These are phyloP conservation scores for Astragalus membranaceus DNA, from an alignment of 306 rosid species.

Conservation along the genomic window DNA sequence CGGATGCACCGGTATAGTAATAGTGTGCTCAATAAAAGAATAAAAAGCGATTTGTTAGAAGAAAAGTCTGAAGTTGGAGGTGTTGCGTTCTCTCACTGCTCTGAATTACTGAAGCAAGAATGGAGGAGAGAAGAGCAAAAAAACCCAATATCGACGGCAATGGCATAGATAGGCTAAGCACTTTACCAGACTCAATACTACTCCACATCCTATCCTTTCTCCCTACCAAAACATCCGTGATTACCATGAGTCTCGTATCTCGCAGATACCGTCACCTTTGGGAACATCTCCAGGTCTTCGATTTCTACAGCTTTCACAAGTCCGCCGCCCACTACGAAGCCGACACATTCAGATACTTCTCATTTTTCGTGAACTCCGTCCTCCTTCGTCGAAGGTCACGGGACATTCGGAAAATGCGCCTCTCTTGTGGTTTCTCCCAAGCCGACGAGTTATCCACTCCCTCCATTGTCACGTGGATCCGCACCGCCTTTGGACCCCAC, in stretches of 20 bases:
- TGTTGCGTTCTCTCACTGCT: too few relatives aligned
- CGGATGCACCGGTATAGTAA: too few relatives aligned
- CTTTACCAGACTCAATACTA: neutral
- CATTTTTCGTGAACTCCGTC: neutral
- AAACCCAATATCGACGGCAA: too few relatives aligned
- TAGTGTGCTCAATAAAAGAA: too few relatives aligned
- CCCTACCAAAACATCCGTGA: neutral
- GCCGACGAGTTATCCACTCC: neutral
- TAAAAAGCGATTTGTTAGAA: too few relatives aligned
- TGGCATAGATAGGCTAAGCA: neutral
- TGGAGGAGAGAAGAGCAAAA: neutral
- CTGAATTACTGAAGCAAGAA: neutral
- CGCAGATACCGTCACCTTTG: neutral
- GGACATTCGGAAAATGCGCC: neutral
- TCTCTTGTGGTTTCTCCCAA: neutral
- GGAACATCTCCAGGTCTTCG: neutral
- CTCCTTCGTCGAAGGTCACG: neutral
- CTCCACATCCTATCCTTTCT: constrained; percentile 21
- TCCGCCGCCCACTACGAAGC: neutral
- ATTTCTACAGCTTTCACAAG: neutral
- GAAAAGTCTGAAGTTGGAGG: too few relatives aligned
- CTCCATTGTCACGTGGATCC: neutral
- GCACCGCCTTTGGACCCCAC: neutral
- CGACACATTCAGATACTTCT: neutral
- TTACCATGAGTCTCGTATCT: neutral